Percentiles rank a stretch among this genome's conserved stretches.
These are phyloP conservation scores for Stereocaulon alpinum DNA, from an alignment of 495 filamentous ascomycete species.

Conservation along the genomic window DNA sequence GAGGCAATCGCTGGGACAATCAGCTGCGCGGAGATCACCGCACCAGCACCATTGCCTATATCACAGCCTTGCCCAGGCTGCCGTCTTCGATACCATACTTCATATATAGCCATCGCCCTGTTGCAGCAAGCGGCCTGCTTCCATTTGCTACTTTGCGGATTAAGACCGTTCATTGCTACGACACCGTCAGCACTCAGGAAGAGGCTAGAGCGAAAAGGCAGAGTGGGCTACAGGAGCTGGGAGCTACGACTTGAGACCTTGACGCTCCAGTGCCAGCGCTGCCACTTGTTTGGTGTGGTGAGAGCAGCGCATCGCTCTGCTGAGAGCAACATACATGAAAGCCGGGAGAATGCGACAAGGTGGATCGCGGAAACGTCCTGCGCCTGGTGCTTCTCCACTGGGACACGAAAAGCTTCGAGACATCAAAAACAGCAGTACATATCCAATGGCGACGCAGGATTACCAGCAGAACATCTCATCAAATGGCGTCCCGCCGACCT, in stretches of 20 bases:
- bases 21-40: neutral
- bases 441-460: conserved; percentile 40
- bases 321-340: neutral
- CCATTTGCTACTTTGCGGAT: neutral
- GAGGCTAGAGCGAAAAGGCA: neutral
- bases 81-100: neutral
- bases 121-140: neutral
- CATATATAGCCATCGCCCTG: neutral
- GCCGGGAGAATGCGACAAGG: conserved; percentile 11
- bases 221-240: too few relatives aligned
- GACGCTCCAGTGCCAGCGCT: neutral
- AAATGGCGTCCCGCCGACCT: neutral
- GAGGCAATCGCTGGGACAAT: neutral
- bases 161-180: neutral
- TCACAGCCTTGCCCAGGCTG: conserved; percentile 4
- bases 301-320: neutral
- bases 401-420: conserved; percentile 30
- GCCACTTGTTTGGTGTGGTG: neutral
- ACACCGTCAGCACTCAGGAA: neutral
- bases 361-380: conserved; percentile 58
- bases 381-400: conserved; percentile 56
- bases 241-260: neutral
- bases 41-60: neutral
- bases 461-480: neutral
- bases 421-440: conserved; percentile 20